A percentile compares a stretch with the other conserved stretches of the same genome.
phyloP scores from a whole-genome alignment of 2,329 filamentous ascomycete species.

The Fusarium hainanense region DNA sequence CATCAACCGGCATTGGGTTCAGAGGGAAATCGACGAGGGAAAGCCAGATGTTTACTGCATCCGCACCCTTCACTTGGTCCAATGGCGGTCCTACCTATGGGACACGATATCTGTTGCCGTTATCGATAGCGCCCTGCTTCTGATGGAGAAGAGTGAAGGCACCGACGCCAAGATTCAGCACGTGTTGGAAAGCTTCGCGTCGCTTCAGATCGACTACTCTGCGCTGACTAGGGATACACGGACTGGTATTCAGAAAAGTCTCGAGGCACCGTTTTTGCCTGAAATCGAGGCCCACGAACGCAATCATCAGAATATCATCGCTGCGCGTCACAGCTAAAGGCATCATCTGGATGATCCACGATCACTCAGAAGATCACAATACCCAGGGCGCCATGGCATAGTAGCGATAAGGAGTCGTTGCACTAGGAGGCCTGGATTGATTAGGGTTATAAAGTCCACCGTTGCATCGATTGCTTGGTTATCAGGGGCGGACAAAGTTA shows the following conservation, averaged over 20 bases:
- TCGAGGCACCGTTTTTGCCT: neutral
- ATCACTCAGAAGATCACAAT: too few species aligned
- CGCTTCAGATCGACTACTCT: neutral
- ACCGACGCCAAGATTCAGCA: neutral
- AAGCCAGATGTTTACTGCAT: neutral
- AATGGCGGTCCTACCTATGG: neutral
- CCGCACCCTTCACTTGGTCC: neutral
- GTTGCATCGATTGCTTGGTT: too few species aligned
- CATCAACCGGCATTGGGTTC: neutral
- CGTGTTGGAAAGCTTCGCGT: neutral
- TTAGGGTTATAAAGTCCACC: too few species aligned
- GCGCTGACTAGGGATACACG: neutral
- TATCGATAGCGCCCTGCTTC: neutral
- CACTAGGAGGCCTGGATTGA: too few species aligned
- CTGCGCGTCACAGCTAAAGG: too few species aligned
- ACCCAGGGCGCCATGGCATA: too few species aligned
- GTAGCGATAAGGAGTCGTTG: too few species aligned
- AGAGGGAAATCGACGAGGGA: neutral
- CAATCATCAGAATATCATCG: too few species aligned
- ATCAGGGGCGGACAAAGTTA: too few species aligned
- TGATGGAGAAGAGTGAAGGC: neutral
- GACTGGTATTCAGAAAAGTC: neutral
- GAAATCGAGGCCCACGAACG: neutral
- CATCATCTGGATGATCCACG: too few species aligned
- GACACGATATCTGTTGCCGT: neutral